Percentiles rank a stretch among this genome's conserved stretches.
Conservation (phyloP, 2,329 filamentous ascomycete genomes). For the Penicillium sp. region DNA sequence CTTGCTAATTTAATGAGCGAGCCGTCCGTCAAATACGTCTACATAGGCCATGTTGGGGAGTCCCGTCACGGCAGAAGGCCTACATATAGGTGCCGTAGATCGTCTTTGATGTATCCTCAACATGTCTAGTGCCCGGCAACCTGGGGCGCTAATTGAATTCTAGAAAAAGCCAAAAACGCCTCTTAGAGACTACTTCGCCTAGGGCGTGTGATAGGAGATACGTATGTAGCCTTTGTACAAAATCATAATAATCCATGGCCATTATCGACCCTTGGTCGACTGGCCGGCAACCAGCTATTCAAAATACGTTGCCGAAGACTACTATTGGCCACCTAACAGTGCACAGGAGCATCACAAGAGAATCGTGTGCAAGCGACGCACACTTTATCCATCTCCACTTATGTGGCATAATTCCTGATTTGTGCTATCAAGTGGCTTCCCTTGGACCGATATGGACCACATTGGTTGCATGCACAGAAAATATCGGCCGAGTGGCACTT, state of each 20-base stretch:
- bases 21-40: not conserved
- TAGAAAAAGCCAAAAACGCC: not conserved
- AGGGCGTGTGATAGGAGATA: not conserved
- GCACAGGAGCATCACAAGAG: no score
- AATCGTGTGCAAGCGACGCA: not conserved
- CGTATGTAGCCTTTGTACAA: not conserved
- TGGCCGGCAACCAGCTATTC: not conserved
- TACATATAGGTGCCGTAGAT: no score
- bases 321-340: not conserved
- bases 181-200: not conserved
- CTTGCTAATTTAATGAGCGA: not conserved
- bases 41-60: not conserved
- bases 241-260: conserved; percentile 24
- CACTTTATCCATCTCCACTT: not conserved
- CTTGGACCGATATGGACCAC: not conserved
- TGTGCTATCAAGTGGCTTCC: not conserved
- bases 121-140: no score
- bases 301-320: not conserved
- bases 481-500: not conserved
- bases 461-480: not conserved
- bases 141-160: not conserved
- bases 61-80: no score
- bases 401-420: not conserved
- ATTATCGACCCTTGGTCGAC: not conserved
- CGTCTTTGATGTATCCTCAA: no score